Conservation (phyloP, 371 early-diverging fungal species). For the Lichtheimia hyalospora region DNA sequence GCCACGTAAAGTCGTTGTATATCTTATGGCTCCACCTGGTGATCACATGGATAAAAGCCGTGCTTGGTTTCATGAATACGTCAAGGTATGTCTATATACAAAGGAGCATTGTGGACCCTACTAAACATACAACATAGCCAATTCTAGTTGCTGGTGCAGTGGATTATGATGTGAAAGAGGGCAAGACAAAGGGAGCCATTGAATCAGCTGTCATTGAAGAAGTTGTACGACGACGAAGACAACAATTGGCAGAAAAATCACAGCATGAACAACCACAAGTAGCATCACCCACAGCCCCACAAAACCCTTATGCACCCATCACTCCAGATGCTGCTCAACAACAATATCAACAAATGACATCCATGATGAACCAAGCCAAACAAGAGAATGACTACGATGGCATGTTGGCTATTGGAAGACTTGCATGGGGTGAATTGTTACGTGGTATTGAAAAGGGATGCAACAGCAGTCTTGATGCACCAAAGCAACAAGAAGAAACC, state of each 20-base stretch:
- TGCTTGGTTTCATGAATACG: slow-evolving; percentile 63
- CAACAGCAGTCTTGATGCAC: slow-evolving; percentile 41
- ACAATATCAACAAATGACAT: slow-evolving; percentile 9
- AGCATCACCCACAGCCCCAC: background rate
- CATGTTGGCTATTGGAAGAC: slow-evolving; percentile 62
- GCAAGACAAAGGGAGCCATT: slow-evolving; percentile 50
- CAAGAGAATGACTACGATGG: slow-evolving; percentile 45
- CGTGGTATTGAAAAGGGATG: slow-evolving; percentile 64
- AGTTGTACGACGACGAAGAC: slow-evolving; percentile 48
- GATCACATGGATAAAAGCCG: slow-evolving; percentile 70
- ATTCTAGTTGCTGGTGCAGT: slow-evolving; percentile 69
- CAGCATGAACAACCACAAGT: background rate
- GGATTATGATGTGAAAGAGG: slow-evolving; percentile 71
- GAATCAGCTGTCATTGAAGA: slow-evolving; percentile 57
- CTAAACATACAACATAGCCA: slow-evolving; percentile 41
- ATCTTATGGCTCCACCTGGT: slow-evolving; percentile 65
- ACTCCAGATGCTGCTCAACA: background rate
- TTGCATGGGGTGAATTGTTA: slow-evolving; percentile 58
- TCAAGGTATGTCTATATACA: slow-evolving; percentile 49
- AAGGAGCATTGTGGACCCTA: background rate
- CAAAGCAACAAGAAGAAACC: slow-evolving; percentile 14
- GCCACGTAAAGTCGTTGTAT: slow-evolving; percentile 68
- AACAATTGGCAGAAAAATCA: background rate
- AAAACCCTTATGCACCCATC: background rate
- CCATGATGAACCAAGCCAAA: slow-evolving; percentile 13